Percentiles rank a stretch among this genome's conserved stretches.
Conservation (phyloP, 495 filamentous ascomycete genomes). For the Aspergillus asperescens region DNA sequence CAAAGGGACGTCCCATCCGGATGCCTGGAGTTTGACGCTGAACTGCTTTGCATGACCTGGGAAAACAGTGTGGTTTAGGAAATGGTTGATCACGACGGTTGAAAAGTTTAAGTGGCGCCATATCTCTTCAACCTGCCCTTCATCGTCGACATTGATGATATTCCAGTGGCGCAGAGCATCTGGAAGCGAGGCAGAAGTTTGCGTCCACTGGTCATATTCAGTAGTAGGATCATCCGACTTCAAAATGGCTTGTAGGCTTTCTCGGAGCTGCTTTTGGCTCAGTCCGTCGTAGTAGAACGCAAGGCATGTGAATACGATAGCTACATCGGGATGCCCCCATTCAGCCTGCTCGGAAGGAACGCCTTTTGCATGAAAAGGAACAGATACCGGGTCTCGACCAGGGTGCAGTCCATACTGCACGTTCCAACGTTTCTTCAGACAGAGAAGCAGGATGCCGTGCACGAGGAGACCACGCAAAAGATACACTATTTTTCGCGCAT, state of each 20-base stretch:
- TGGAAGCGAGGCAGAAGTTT: conserved; percentile 30
- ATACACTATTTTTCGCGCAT: conserved; percentile 30
- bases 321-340: conserved; percentile 67
- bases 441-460: conserved; percentile 49
- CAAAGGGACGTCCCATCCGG: conserved; percentile 59
- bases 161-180: conserved; percentile 39
- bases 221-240: conserved; percentile 50
- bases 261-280: conserved; percentile 41
- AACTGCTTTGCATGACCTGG: conserved; percentile 58
- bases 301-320: conserved; percentile 60
- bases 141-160: conserved; percentile 56
- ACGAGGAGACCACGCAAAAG: conserved; percentile 59
- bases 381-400: conserved; percentile 50
- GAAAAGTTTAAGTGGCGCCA: conserved; percentile 47
- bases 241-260: conserved; percentile 42
- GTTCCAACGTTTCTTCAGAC: conserved; percentile 59
- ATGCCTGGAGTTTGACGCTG: conserved; percentile 55
- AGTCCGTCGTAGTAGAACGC: conserved; percentile 66
- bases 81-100: conserved; percentile 54
- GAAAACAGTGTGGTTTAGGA: conserved; percentile 56
- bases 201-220: conserved; percentile 52
- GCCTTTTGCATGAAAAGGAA: conserved; percentile 66
- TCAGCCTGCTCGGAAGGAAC: conserved; percentile 58
- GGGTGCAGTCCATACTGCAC: conserved; percentile 62
- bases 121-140: conserved; percentile 33